phyloP scores from a whole-genome alignment of 2,329 filamentous ascomycete genomes.

The Hysterium pulicare region DNA sequence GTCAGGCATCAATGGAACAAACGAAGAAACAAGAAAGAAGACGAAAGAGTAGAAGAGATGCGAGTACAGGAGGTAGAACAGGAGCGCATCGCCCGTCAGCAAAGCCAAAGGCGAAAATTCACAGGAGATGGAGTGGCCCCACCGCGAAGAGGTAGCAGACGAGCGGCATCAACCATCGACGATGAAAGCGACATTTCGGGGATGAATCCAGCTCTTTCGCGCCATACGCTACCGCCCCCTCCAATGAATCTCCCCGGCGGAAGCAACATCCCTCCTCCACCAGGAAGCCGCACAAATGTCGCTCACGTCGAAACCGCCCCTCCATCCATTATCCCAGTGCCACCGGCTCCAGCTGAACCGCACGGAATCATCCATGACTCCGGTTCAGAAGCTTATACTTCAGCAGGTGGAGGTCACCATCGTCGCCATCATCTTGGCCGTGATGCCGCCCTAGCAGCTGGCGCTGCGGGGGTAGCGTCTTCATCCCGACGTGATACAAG shows the following conservation, averaged over 20 bases:
- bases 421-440: conserved; percentile 27
- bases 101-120: conserved; percentile 58
- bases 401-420: conserved; percentile 34
- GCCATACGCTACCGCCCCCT: conserved; percentile 27
- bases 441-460: conserved; percentile 21
- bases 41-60: conserved; percentile 57
- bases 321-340: conserved; percentile 30
- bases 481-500: conserved; percentile 21
- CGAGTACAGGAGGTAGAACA: conserved; percentile 51
- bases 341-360: conserved; percentile 31
- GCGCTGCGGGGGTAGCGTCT: conserved; percentile 22
- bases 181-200: conserved; percentile 43
- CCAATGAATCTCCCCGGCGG: conserved; percentile 1
- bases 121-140: conserved; percentile 62
- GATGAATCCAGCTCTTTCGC: conserved; percentile 44
- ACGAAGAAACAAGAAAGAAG: conserved; percentile 56
- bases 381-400: conserved; percentile 37
- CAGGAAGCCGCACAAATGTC: conserved; percentile 19
- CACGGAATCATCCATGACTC: conserved; percentile 41
- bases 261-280: conserved; percentile 17
- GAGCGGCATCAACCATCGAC: conserved; percentile 37
- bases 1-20: conserved; percentile 46
- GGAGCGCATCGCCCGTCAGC: conserved; percentile 50
- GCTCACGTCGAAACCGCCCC: conserved; percentile 19
- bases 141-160: conserved; percentile 20